phyloP scores from a whole-genome alignment of 257 asterid species.

The Capsicum pubescens region DNA sequence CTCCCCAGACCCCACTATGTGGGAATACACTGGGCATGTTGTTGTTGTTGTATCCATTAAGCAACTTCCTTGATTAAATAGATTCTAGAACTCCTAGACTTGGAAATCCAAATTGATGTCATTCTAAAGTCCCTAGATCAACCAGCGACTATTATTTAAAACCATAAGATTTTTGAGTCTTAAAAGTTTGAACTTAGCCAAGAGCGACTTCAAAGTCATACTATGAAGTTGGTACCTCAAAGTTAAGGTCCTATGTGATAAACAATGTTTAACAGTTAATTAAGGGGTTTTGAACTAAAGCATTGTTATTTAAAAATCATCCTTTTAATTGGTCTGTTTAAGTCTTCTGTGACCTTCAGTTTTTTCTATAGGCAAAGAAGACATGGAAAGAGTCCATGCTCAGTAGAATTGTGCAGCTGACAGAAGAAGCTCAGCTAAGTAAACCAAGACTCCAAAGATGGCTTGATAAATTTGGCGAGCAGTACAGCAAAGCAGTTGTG shows the following conservation, averaged over 20 bases:
- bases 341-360: conserved; percentile 10
- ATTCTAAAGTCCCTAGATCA: neutral
- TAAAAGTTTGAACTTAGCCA: neutral
- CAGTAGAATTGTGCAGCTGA: conserved; percentile 86
- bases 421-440: conserved; percentile 98
- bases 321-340: neutral
- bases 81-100: conserved; percentile 16
- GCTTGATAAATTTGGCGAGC: conserved; percentile 96
- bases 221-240: neutral
- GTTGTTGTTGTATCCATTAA: neutral
- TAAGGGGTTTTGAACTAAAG: neutral
- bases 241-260: neutral
- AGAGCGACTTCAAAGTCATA: neutral
- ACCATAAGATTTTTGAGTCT: neutral
- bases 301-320: conserved; percentile 7
- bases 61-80: conserved; percentile 12
- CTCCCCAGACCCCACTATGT: too few species aligned
- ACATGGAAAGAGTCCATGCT: conserved; percentile 96
- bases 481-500: conserved; percentile 87
- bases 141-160: neutral
- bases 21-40: too few species aligned
- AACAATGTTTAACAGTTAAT: conserved; percentile 6
- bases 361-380: conserved; percentile 72
- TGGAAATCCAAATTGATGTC: conserved; percentile 9
- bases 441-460: conserved; percentile 98